Conservation (phyloP, 192 early-diverging fungal genomes). For the Gaertneriomyces sp. region DNA sequence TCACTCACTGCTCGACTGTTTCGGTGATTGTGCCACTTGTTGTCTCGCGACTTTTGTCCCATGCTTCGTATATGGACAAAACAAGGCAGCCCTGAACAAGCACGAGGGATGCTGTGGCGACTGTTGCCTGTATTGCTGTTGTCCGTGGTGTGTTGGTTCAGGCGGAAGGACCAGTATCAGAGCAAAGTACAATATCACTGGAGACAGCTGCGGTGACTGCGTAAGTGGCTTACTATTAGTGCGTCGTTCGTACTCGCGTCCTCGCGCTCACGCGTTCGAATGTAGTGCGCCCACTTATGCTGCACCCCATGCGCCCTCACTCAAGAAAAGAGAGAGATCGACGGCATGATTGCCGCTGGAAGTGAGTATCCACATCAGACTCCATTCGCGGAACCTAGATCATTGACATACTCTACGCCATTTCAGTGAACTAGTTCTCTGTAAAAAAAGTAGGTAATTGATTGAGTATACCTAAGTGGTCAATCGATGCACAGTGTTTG, state of each 20-base stretch:
- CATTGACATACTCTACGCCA: too few relatives aligned
- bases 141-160: constrained; percentile 15
- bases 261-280: background rate
- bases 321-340: constrained; percentile 36
- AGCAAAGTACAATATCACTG: constrained; percentile 33
- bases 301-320: constrained; percentile 37
- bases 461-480: too few relatives aligned
- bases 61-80: constrained; percentile 28
- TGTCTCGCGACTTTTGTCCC: constrained; percentile 20
- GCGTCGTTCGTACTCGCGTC: background rate
- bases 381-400: too few relatives aligned
- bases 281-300: constrained; percentile 27
- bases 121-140: constrained; percentile 12
- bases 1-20: constrained; percentile 31
- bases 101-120: constrained; percentile 20
- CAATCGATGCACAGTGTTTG: too few relatives aligned
- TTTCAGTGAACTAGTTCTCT: too few relatives aligned
- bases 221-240: background rate
- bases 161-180: constrained; percentile 19
- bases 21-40: constrained; percentile 30
- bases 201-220: constrained; percentile 13
- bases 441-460: too few relatives aligned
- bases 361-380: too few relatives aligned
- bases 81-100: constrained; percentile 33
- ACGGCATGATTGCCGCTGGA: constrained; percentile 30